Conservation (phyloP, 208 protist species). For the Trypanosoma boissoni region DNA sequence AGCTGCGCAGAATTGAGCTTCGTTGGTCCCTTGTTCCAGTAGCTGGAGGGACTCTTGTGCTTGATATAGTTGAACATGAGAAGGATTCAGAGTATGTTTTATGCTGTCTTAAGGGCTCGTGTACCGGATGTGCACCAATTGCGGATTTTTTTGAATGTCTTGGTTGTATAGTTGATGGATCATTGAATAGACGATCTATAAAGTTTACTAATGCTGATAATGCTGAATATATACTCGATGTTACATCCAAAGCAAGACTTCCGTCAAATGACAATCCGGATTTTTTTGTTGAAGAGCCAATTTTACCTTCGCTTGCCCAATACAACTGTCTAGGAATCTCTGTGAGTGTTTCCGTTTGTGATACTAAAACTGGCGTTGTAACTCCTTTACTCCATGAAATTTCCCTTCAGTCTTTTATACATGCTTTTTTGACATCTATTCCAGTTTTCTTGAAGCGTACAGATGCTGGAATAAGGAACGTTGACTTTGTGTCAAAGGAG, state of each 20-base stretch:
- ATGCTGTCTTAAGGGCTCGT: conserved; percentile 40
- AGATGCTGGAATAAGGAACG: conserved; percentile 78
- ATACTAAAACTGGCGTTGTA: conserved; percentile 39
- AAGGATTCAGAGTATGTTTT: conserved; percentile 44
- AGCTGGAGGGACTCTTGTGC: conserved; percentile 36
- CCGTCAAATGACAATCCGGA: not conserved
- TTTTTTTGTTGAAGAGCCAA: conserved; percentile 11
- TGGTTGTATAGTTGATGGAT: conserved; percentile 37
- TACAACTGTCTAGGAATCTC: conserved; percentile 50
- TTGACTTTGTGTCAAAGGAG: conserved; percentile 76
- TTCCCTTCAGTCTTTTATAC: conserved; percentile 68
- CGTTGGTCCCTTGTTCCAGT: conserved; percentile 51
- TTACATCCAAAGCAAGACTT: conserved; percentile 5
- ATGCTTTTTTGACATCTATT: conserved; percentile 76
- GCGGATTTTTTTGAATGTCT: conserved; percentile 73
- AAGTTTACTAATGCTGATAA: conserved; percentile 17
- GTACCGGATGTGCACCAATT: conserved; percentile 41
- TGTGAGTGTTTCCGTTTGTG: conserved; percentile 54
- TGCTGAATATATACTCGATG: not conserved
- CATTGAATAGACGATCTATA: conserved; percentile 7
- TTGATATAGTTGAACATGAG: conserved; percentile 57
- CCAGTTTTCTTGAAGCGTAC: conserved; percentile 75
- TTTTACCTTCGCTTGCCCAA: conserved; percentile 37
- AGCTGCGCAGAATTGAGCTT: conserved; percentile 63
- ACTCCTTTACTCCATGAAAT: conserved; percentile 57